Conservation (phyloP, 176 grass and related monocot genomes). For the Musa itinerans region DNA sequence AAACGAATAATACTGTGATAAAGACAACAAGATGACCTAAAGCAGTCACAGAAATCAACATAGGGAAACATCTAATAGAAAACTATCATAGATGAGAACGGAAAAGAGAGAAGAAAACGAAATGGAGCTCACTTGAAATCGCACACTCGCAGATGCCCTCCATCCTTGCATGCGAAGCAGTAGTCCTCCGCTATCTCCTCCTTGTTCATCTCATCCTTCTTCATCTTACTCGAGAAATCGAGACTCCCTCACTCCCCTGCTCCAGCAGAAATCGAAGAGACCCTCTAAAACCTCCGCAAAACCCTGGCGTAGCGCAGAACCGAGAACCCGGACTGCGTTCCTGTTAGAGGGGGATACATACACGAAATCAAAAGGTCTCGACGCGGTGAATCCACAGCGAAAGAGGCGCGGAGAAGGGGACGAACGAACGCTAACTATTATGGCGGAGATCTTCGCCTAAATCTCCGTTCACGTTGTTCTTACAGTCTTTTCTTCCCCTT, state of each 20-base stretch:
- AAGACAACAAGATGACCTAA: neutral
- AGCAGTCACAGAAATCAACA: too few relatives aligned
- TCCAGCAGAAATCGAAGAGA: neutral
- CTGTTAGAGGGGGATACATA: neutral
- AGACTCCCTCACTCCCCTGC: neutral
- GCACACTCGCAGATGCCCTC: conserved; percentile 48
- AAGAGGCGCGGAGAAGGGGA: neutral
- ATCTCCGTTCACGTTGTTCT: neutral
- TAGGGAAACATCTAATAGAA: neutral
- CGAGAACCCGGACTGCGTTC: neutral
- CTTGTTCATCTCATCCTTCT: conserved; percentile 16
- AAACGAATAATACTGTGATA: neutral
- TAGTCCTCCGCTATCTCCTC: conserved; percentile 42
- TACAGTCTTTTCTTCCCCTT: too few relatives aligned
- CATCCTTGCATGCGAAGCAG: conserved; percentile 86
- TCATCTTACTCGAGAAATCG: neutral
- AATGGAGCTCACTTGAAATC: conserved; percentile 37
- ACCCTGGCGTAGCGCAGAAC: neutral
- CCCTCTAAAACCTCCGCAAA: neutral
- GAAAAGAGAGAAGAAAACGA: neutral
- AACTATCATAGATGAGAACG: neutral
- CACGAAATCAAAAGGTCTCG: neutral
- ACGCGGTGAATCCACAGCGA: neutral
- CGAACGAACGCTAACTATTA: neutral
- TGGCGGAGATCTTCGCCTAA: neutral